Evolutionary conservation across 495 filamentous ascomycete species (phyloP).

Genomic region (Penicillium waksmanii): DNA sequence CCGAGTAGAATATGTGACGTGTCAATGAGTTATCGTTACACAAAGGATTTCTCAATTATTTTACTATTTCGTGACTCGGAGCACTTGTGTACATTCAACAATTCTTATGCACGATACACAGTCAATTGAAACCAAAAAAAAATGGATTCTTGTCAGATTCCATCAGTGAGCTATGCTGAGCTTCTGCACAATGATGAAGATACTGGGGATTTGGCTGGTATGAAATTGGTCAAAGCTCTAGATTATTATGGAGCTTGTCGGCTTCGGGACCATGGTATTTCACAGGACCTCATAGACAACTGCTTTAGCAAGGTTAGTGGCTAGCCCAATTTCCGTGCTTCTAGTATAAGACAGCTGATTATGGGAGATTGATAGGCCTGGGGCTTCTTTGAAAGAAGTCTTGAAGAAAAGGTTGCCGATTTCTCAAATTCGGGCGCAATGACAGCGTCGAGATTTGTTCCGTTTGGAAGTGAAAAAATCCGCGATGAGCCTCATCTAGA

Average conservation of each 20-base stretch:
- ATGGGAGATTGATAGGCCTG: neutral
- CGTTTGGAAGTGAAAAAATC: neutral
- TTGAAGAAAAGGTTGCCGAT: neutral
- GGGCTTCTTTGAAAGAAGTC: neutral
- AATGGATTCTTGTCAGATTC: neutral
- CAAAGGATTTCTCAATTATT: neutral
- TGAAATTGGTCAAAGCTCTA: neutral
- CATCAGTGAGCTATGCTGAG: neutral
- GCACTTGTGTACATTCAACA: neutral
- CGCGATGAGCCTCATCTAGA: slow-evolving; percentile 1
- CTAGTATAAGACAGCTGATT: neutral
- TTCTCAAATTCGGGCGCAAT: neutral
- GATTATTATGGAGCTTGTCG: slow-evolving; percentile 1
- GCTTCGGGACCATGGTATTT: neutral
- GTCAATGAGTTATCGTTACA: neutral
- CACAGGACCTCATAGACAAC: slow-evolving; percentile 1
- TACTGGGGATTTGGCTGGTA: neutral
- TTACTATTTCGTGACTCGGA: neutral
- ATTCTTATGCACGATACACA: neutral
- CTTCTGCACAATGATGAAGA: neutral
- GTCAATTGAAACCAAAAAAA: neutral
- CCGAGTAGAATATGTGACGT: neutral
- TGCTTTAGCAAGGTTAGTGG: neutral
- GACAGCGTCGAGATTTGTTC: neutral
- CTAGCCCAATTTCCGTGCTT: neutral